Percentiles rank a stretch among this genome's conserved stretches.
These are phyloP conservation scores for Xylaria sp. DNA, from an alignment of 495 filamentous ascomycete species.

Conservation along the genomic window DNA sequence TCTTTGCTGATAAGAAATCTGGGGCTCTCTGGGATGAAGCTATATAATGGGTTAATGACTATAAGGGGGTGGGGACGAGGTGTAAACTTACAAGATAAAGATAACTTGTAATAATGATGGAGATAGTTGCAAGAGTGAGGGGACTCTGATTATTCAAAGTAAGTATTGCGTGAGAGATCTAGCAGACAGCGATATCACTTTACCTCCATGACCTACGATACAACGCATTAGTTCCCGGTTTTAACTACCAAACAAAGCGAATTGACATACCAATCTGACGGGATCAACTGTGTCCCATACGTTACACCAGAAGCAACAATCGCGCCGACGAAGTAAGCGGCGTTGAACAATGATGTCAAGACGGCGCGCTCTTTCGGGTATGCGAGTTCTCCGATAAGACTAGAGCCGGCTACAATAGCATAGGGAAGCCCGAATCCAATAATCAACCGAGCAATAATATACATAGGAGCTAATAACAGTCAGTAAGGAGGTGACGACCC, in stretches of 20 bases:
- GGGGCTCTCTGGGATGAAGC: conserved; percentile 66
- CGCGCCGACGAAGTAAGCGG: conserved; percentile 67
- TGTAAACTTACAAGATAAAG: conserved; percentile 52
- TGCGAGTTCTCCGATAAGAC: conserved; percentile 68
- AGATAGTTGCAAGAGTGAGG: conserved; percentile 62
- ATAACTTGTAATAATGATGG: conserved; percentile 63
- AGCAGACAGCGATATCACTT: not conserved
- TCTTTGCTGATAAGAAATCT: conserved; percentile 68
- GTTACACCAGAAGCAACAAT: conserved; percentile 65
- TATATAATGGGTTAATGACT: conserved; percentile 22
- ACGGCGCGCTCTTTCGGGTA: conserved; percentile 72
- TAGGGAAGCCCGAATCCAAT: conserved; percentile 71
- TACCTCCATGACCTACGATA: conserved; percentile 59
- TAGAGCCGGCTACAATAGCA: conserved; percentile 69
- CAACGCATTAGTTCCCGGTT: not conserved
- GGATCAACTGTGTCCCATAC: conserved; percentile 63
- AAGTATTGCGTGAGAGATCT: conserved; percentile 23
- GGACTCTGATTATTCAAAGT: conserved; percentile 52
- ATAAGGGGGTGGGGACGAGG: not conserved
- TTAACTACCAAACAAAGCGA: not conserved
- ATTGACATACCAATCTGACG: conserved; percentile 57
- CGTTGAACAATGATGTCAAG: conserved; percentile 72
- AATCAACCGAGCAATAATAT: conserved; percentile 68
- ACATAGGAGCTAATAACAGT: conserved; percentile 56
- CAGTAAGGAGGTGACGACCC: not conserved